Evolutionary conservation across 2,329 filamentous ascomycete genomes (phyloP).

Genomic region (Phoma sp.): DNA sequence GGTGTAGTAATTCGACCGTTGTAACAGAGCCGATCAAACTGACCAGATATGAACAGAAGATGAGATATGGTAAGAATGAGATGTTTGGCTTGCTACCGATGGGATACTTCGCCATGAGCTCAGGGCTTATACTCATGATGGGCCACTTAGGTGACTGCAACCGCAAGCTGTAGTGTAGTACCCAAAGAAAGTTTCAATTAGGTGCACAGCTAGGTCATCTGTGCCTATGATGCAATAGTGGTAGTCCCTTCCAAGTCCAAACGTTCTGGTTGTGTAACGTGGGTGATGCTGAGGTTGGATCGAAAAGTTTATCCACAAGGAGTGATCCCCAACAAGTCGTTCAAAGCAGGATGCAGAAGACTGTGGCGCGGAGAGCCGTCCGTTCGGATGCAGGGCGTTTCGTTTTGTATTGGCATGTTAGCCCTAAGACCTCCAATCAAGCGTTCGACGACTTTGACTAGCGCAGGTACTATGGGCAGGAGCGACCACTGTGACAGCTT

Average conservation of each 20-base stretch:
- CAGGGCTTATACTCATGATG: slow-evolving; percentile 16
- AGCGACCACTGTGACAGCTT: slow-evolving; percentile 12
- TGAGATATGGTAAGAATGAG: slow-evolving; percentile 54
- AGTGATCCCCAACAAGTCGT: not conserved
- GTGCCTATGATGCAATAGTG: not conserved
- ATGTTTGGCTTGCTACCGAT: slow-evolving; percentile 47
- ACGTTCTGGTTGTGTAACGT: not conserved
- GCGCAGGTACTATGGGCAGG: slow-evolving; percentile 1
- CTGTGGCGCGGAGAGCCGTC: slow-evolving; percentile 13
- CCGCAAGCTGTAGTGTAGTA: not conserved
- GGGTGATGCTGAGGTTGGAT: not conserved
- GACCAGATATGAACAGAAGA: slow-evolving; percentile 64
- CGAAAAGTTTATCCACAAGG: not conserved
- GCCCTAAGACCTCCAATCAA: not conserved
- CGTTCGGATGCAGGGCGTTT: slow-evolving; percentile 8
- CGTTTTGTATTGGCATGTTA: slow-evolving; percentile 10
- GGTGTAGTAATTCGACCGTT: slow-evolving; percentile 81
- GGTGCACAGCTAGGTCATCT: slow-evolving; percentile 1
- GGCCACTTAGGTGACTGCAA: not conserved
- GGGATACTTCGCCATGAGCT: slow-evolving; percentile 35
- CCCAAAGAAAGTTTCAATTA: not conserved
- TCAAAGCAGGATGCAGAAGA: slow-evolving; percentile 1
- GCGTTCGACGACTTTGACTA: not conserved
- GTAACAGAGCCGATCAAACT: slow-evolving; percentile 79
- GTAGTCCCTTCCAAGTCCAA: not conserved